phyloP scores from a whole-genome alignment of 2,329 filamentous ascomycete genomes.

The Fragosphaeria purpurea region DNA sequence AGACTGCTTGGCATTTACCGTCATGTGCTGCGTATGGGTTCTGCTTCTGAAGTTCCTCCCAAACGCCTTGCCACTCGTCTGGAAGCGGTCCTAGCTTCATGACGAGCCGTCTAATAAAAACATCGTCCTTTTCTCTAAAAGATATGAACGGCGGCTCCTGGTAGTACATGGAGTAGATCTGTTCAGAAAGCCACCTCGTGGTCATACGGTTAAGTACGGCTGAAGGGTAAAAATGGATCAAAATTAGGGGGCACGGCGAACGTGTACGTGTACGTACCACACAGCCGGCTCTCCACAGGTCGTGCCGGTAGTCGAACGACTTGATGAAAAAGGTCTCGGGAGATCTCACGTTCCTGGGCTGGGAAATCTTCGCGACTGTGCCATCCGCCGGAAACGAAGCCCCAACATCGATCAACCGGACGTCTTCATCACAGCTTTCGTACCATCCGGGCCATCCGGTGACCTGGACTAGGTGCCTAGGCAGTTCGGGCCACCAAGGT shows the following conservation, averaged over 20 bases:
- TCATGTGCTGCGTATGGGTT: neutral
- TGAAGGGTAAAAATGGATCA: too few relatives aligned
- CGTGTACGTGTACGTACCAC: neutral
- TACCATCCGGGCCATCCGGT: neutral
- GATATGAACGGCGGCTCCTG: neutral
- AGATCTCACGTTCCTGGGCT: neutral
- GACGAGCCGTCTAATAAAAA: neutral
- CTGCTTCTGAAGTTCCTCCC: neutral
- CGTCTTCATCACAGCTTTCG: neutral
- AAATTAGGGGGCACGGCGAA: neutral
- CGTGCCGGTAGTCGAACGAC: neutral
- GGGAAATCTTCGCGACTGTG: neutral
- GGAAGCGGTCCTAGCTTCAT: neutral
- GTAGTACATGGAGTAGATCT: neutral
- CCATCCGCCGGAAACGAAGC: neutral
- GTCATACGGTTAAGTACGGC: too few relatives aligned
- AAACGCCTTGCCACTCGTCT: neutral
- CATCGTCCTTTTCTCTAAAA: neutral
- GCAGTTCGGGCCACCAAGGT: neutral
- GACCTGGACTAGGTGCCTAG: neutral
- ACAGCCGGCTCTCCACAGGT: neutral
- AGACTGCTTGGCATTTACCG: neutral
- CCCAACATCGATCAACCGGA: neutral
- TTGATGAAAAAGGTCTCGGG: neutral
- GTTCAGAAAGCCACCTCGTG: neutral